Percentiles rank a stretch among this genome's conserved stretches.
Evolutionary conservation across 352 stramenopile genomes (phyloP).

Genomic region (Phytophthora podocarpi): DNA sequence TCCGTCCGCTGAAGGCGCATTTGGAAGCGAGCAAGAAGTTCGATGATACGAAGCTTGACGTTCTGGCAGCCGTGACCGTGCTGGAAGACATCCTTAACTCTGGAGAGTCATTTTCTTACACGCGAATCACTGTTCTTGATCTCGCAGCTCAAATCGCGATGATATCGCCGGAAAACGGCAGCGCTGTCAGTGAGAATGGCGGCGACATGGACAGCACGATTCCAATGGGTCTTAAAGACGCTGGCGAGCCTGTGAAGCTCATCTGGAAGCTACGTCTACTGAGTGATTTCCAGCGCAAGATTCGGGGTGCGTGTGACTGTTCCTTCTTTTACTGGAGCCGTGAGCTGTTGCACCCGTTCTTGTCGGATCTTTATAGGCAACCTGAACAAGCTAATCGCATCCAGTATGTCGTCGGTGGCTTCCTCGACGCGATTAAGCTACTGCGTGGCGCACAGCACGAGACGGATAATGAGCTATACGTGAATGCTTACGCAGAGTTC

Average conservation of each 20-base stretch:
- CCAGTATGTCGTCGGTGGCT: conserved; percentile 83
- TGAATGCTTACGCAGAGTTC: conserved; percentile 77
- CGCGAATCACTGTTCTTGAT: conserved; percentile 80
- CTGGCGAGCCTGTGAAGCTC: conserved; percentile 75
- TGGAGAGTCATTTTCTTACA: conserved; percentile 86
- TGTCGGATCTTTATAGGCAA: conserved; percentile 82
- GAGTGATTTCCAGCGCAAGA: conserved; percentile 89
- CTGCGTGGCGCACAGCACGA: conserved; percentile 82
- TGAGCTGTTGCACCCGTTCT: conserved; percentile 87
- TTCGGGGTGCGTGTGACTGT: conserved; percentile 88
- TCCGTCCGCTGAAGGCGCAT: conserved; percentile 81
- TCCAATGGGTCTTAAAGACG: conserved; percentile 60
- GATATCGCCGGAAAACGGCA: conserved; percentile 65
- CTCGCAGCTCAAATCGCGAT: conserved; percentile 82
- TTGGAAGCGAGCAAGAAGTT: conserved; percentile 88
- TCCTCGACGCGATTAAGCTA: conserved; percentile 78
- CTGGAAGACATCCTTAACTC: conserved; percentile 86
- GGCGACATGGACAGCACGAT: conserved; percentile 43
- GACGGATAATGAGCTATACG: conserved; percentile 66
- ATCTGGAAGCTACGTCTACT: conserved; percentile 89
- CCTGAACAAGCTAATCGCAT: conserved; percentile 84
- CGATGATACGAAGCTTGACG: conserved; percentile 87
- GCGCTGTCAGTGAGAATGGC: conserved; percentile 38
- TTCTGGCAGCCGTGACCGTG: conserved; percentile 83
- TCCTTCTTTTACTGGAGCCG: conserved; percentile 94